A percentile compares a stretch with the other conserved stretches of the same genome.
These are phyloP conservation scores for Ricinus communis DNA, from an alignment of 345 rosid species.

Conservation along the genomic window DNA sequence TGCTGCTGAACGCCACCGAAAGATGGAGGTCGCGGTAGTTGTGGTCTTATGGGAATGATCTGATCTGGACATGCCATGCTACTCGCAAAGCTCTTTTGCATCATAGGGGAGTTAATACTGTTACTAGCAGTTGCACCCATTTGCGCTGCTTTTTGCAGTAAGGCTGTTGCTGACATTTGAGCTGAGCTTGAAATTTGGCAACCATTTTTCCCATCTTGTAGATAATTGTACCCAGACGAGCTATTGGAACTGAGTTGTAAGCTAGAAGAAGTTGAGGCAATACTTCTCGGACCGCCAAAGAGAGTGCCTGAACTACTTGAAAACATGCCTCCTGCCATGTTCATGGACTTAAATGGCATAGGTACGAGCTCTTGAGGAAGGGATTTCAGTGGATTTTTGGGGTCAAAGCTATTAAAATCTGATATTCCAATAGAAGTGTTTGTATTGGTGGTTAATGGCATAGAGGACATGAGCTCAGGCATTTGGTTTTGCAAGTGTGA, in stretches of 20 bases:
- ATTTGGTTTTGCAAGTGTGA: constrained; percentile 43
- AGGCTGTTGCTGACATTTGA: constrained; percentile 70
- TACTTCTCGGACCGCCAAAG: constrained; percentile 43
- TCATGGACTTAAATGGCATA: constrained; percentile 52
- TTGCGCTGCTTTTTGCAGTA: constrained; percentile 66
- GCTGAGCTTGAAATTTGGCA: constrained; percentile 36
- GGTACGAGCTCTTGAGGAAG: constrained; percentile 53
- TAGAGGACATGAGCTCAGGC: constrained; percentile 43
- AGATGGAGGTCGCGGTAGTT: constrained; percentile 26
- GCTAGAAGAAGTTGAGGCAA: constrained; percentile 48
- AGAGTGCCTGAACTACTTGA: constrained; percentile 51
- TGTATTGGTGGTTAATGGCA: constrained; percentile 26
- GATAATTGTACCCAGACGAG: constrained; percentile 46
- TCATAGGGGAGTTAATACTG: constrained; percentile 61
- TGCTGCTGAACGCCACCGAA: constrained; percentile 32
- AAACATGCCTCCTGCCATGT: constrained; percentile 52
- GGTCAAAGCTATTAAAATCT: constrained; percentile 44
- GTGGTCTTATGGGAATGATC: constrained; percentile 31
- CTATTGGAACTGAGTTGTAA: constrained; percentile 55
- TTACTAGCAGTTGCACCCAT: constrained; percentile 72
- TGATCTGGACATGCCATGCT: constrained; percentile 49
- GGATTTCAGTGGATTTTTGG: constrained; percentile 49
- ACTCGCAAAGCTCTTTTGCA: constrained; percentile 58
- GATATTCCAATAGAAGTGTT: constrained; percentile 34
- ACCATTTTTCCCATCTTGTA: constrained; percentile 45